These are phyloP conservation scores for Tricholomella constricta DNA, from an alignment of 768 basidiomycete genomes.

Conservation along the genomic window DNA sequence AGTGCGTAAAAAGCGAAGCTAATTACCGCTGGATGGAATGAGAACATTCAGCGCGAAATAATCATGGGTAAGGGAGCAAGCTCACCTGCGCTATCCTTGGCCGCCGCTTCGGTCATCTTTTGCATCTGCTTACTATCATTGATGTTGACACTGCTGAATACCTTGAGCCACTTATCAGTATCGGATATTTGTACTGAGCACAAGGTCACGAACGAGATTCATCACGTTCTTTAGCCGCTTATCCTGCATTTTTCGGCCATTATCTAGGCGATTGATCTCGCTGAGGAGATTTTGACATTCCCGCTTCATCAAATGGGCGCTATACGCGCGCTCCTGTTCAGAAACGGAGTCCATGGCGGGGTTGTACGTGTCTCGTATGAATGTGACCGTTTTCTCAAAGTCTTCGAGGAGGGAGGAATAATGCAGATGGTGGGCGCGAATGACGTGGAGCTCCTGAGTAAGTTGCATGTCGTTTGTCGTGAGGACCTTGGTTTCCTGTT, in stretches of 20 bases:
- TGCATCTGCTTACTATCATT: conserved; percentile 55
- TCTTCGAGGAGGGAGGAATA: conserved; percentile 57
- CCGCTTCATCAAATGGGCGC: conserved; percentile 36
- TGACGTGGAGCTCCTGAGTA: conserved; percentile 54
- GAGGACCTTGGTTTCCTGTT: conserved; percentile 49
- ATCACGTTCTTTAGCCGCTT: conserved; percentile 53
- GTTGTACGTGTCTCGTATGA: conserved; percentile 43
- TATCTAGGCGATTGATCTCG: conserved; percentile 50
- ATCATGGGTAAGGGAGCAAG: not conserved
- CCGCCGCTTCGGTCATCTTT: conserved; percentile 51
- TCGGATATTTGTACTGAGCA: not conserved
- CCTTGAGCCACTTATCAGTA: conserved; percentile 33
- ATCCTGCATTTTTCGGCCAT: conserved; percentile 45
- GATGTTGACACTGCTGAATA: conserved; percentile 62
- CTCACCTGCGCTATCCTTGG: conserved; percentile 50
- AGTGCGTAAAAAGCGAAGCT: not conserved
- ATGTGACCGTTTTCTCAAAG: conserved; percentile 51
- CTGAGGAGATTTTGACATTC: conserved; percentile 53
- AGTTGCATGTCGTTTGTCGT: conserved; percentile 40
- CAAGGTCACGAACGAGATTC: conserved; percentile 41
- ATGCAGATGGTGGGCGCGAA: conserved; percentile 62
- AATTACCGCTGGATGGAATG: conserved; percentile 22
- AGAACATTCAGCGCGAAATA: conserved; percentile 1
- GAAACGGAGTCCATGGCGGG: conserved; percentile 49
- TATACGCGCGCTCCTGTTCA: conserved; percentile 28